Conservation (phyloP, 805 yeast genomes). For the Zygosaccharomyces kombuchaensis region DNA sequence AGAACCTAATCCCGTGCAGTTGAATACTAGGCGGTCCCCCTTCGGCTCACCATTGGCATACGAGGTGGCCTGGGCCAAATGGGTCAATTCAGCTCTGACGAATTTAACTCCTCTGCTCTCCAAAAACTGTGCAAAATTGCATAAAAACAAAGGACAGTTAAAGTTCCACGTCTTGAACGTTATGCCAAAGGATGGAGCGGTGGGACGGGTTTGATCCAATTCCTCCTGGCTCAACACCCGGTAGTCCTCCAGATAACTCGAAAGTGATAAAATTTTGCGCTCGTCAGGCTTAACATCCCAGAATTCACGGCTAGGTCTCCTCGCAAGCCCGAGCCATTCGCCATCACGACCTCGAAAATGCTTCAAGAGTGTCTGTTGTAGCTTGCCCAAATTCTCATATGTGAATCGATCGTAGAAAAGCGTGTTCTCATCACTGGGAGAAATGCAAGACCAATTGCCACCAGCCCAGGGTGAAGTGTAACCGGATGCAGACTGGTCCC, state of each 20-base stretch:
- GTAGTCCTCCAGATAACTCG: slow-evolving; percentile 48
- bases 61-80: slow-evolving; percentile 52
- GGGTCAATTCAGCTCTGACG: slow-evolving; percentile 42
- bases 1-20: slow-evolving; percentile 77
- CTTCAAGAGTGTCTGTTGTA: slow-evolving; percentile 49
- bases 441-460: slow-evolving; percentile 56
- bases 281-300: slow-evolving; percentile 50
- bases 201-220: slow-evolving; percentile 37
- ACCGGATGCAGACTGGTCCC: slow-evolving; percentile 60
- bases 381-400: slow-evolving; percentile 42
- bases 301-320: slow-evolving; percentile 51
- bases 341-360: slow-evolving; percentile 28
- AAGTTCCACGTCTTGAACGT: slow-evolving; percentile 58
- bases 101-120: slow-evolving; percentile 48
- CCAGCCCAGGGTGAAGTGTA: slow-evolving; percentile 85
- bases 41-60: slow-evolving; percentile 32
- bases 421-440: slow-evolving; percentile 52
- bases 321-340: slow-evolving; percentile 49
- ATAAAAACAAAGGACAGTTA: slow-evolving; percentile 62
- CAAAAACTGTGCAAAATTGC: slow-evolving; percentile 44
- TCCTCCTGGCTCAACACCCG: slow-evolving; percentile 35
- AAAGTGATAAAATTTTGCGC: slow-evolving; percentile 45
- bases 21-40: slow-evolving; percentile 47
- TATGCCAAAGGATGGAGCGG: slow-evolving; percentile 54
- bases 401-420: slow-evolving; percentile 53